Conservation (phyloP, 768 basidiomycete species). For the Russula sp. region DNA sequence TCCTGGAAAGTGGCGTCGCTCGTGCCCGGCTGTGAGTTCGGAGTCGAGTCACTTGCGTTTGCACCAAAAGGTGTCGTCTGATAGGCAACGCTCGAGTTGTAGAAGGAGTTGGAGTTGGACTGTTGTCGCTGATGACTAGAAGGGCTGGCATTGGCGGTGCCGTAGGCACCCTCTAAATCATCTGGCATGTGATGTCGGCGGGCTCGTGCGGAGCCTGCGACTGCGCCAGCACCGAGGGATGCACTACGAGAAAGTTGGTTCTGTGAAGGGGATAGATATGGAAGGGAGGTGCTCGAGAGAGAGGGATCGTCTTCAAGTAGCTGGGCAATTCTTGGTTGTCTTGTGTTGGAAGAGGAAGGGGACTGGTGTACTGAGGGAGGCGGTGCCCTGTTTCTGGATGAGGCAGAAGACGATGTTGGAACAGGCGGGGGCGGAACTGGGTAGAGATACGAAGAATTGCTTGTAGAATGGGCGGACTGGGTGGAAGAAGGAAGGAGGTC, state of each 20-base stretch:
- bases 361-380: conserved; percentile 46
- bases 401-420: conserved; percentile 32
- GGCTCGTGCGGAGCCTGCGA: conserved; percentile 36
- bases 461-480: conserved; percentile 46
- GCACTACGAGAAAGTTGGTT: conserved; percentile 57
- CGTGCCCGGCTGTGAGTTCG: conserved; percentile 30
- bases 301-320: conserved; percentile 52
- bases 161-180: conserved; percentile 53
- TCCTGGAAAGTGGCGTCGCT: conserved; percentile 44
- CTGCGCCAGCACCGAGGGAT: conserved; percentile 43
- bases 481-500: conserved; percentile 50
- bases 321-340: conserved; percentile 59
- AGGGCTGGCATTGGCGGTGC: conserved; percentile 31
- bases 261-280: conserved; percentile 46
- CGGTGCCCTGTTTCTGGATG: conserved; percentile 36
- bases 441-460: conserved; percentile 49
- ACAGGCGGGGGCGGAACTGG: conserved; percentile 42
- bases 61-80: conserved; percentile 42
- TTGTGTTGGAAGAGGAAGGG: conserved; percentile 32
- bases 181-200: conserved; percentile 65
- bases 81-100: conserved; percentile 51
- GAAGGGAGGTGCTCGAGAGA: conserved; percentile 35
- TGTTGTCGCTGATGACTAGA: conserved; percentile 33
- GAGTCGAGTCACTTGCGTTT: conserved; percentile 21
- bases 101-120: conserved; percentile 41